Evolutionary conservation across 176 grass and related monocot species (phyloP), one percentile per base, ranked within the genome.

Genomic region (Phragmites australis): DNA sequence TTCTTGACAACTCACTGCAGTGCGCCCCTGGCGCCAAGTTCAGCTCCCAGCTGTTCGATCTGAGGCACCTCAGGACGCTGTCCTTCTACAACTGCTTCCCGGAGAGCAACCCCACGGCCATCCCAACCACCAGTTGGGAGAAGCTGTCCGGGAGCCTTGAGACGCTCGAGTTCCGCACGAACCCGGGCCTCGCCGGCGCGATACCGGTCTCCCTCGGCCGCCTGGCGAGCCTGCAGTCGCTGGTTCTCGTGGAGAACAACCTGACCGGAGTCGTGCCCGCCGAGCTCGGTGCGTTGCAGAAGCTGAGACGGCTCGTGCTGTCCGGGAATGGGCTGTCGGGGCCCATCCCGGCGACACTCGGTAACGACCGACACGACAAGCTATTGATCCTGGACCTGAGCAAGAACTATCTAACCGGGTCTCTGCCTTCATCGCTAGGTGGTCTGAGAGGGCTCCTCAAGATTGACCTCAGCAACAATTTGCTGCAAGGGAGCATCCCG

Each of bases 401-500:
- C 71, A 62, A 65, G 61, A 93, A 92, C 72, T 52, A 1, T 60
- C 86, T 88, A 70, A 85, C 79, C 22, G 95, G 90, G 56, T 78
- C 82, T 84, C 90, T 95, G 18, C 90, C 90, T 91, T 50, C 52
- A 5, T 91, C 84, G 29, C 84, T 89, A 89, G 88, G 88, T 83
- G 60, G 65, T 9, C 76, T 93, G 12, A 88, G 15, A 17, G 88
- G 90, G 54, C 90, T 99, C 19, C 83, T 96, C 9, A 93, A 93
- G 81, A 81, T 99, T 72, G 97, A 99, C 60, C 50, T 99, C 26
- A 99, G 90, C 83, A 90, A 78, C 86, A 99, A 99, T 61, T 49
- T 9, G 1, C 77, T 99, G 9, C 58, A 86, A 0, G 88, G 88
- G 7, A 71, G 75, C 79, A 27, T 99, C 63, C 97, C 97, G 29